A percentile compares a stretch with the other conserved stretches of the same genome.
phyloP scores from a whole-genome alignment of 2,329 filamentous ascomycete species.

The Fusarium poae region DNA sequence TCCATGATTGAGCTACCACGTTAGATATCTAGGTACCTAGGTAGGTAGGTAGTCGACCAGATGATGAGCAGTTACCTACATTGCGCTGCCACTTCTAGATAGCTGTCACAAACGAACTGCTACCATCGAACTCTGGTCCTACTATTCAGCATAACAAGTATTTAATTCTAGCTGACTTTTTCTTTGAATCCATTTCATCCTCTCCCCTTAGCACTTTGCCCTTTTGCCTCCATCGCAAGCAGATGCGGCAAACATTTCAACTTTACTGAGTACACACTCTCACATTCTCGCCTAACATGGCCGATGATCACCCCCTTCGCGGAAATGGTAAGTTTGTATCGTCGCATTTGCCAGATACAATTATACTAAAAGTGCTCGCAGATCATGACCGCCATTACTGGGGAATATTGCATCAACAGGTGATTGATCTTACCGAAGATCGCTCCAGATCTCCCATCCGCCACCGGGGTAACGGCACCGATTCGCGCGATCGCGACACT shows the following conservation, averaged over 20 bases:
- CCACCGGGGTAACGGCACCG: no score
- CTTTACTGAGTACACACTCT: background rate
- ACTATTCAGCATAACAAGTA: background rate
- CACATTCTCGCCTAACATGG: background rate
- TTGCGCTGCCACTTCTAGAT: no score
- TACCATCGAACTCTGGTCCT: no score
- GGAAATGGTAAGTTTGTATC: background rate
- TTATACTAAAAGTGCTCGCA: background rate
- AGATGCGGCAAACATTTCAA: background rate
- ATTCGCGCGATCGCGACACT: background rate
- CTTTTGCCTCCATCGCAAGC: background rate
- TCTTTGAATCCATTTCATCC: background rate
- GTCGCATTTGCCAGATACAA: background rate
- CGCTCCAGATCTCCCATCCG: background rate
- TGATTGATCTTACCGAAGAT: background rate
- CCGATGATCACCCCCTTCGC: background rate
- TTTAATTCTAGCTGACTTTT: background rate
- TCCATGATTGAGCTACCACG: no score
- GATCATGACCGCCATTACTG: background rate
- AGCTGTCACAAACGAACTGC: no score
- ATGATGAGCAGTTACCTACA: no score
- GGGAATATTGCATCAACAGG: background rate
- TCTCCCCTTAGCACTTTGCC: background rate
- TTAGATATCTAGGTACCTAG: no score
- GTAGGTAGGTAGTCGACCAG: no score